Percentiles rank a stretch among this genome's conserved stretches.
Evolutionary conservation across 2,329 filamentous ascomycete genomes (phyloP).

Genomic region (Pseudopyricularia cyperi): DNA sequence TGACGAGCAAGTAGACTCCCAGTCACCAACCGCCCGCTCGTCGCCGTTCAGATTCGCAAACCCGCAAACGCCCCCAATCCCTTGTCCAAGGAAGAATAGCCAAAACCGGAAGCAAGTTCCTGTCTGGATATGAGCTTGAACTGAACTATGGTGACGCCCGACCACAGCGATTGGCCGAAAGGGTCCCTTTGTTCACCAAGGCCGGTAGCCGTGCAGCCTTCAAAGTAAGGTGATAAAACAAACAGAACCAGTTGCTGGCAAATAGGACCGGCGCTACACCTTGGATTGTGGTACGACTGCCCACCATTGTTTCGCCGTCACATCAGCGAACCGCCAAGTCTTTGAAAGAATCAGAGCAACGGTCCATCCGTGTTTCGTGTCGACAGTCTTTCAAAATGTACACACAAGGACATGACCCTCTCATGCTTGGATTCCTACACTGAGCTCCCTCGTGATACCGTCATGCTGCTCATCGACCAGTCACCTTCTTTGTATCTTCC

Average conservation of each 20-base stretch:
- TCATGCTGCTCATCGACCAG: constrained; percentile 16
- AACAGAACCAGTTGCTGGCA: neutral
- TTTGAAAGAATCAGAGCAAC: neutral
- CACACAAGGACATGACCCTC: neutral
- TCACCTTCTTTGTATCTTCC: constrained; percentile 57
- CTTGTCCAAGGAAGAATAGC: neutral
- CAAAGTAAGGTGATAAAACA: neutral
- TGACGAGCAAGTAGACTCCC: too few relatives aligned
- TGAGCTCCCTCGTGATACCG: neutral
- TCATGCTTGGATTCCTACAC: neutral
- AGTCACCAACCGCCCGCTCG: neutral
- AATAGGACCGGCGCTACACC: neutral
- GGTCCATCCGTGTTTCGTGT: neutral
- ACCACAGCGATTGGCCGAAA: neutral
- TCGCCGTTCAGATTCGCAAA: neutral
- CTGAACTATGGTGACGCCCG: neutral
- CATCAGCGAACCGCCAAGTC: neutral
- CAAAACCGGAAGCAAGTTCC: neutral
- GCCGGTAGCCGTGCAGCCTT: neutral
- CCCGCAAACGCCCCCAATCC: neutral
- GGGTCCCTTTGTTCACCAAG: neutral
- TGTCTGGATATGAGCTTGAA: neutral
- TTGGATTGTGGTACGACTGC: neutral
- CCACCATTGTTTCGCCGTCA: neutral
- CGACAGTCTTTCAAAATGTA: neutral